These are phyloP conservation scores for Curvularia verruculosa DNA, from an alignment of 2,329 filamentous ascomycete genomes.

Conservation along the genomic window DNA sequence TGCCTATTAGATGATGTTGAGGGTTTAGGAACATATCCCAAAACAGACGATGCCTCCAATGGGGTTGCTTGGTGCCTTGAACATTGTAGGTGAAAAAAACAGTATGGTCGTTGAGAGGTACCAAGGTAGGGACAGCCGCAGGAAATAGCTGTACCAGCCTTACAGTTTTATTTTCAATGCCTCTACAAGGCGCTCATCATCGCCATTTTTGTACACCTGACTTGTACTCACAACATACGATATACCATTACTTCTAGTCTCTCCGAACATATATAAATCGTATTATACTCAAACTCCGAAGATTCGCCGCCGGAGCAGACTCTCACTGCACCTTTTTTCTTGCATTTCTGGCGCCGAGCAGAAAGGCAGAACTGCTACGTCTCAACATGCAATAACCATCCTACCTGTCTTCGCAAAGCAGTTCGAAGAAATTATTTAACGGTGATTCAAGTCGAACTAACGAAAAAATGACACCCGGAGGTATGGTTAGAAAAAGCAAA, in stretches of 20 bases:
- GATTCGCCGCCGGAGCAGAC: slow-evolving; percentile 18
- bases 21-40: slow-evolving; percentile 12
- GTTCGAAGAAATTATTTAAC: slow-evolving; percentile 50
- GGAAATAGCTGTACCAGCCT: slow-evolving; percentile 18
- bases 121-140: slow-evolving; percentile 28
- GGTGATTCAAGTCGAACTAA: slow-evolving; percentile 50
- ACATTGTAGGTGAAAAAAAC: slow-evolving; percentile 13
- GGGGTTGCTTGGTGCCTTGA: slow-evolving; percentile 21
- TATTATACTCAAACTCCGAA: slow-evolving; percentile 26
- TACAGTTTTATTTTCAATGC: neutral
- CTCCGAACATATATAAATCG: slow-evolving; percentile 23
- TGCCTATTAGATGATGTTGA: neutral
- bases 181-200: neutral
- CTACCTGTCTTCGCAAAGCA: slow-evolving; percentile 48
- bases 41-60: slow-evolving; percentile 21
- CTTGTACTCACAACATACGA: neutral
- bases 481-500: neutral
- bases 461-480: slow-evolving; percentile 26
- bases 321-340: slow-evolving; percentile 17
- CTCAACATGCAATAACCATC: slow-evolving; percentile 48
- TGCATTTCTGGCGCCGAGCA: slow-evolving; percentile 27
- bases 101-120: slow-evolving; percentile 32
- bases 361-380: slow-evolving; percentile 51
- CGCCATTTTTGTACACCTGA: neutral
- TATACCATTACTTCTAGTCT: slow-evolving; percentile 9